Percentiles rank a stretch among this genome's conserved stretches.
phyloP scores from a whole-genome alignment of 805 yeast genomes.

The Yarrowia porcina region DNA sequence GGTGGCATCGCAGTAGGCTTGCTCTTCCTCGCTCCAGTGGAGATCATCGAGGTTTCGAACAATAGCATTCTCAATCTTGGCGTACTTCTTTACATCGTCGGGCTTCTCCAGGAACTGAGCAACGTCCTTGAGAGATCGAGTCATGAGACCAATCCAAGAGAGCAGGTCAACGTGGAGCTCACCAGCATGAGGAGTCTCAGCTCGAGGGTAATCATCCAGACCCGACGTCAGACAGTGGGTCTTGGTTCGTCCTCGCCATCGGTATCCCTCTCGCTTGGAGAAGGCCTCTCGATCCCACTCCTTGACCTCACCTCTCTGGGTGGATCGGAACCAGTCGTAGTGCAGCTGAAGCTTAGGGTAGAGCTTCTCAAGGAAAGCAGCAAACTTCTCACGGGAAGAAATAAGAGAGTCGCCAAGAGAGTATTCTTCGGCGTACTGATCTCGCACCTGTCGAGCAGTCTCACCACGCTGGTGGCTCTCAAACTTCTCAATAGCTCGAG shows the following conservation, averaged over 20 bases:
- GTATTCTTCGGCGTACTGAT: background rate
- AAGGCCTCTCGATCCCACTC: constrained; percentile 62
- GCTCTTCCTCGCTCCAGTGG: constrained; percentile 73
- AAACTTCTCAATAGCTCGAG: constrained; percentile 49
- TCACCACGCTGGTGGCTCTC: background rate
- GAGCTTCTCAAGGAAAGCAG: constrained; percentile 44
- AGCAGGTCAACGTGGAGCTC: constrained; percentile 87
- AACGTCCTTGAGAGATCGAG: constrained; percentile 71
- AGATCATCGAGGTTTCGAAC: constrained; percentile 61
- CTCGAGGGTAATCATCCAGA: constrained; percentile 91
- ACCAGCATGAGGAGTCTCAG: constrained; percentile 73
- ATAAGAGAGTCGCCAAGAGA: background rate
- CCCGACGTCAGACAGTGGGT: constrained; percentile 91
- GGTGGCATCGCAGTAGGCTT: constrained; percentile 78
- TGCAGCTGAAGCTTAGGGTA: constrained; percentile 77
- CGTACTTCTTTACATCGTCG: constrained; percentile 58
- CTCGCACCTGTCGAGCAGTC: constrained; percentile 4
- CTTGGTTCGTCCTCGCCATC: constrained; percentile 91
- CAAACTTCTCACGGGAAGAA: constrained; percentile 26
- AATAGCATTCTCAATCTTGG: constrained; percentile 53
- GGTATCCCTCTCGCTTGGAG: constrained; percentile 61
- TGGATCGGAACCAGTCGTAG: constrained; percentile 76
- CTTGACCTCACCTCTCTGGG: constrained; percentile 72
- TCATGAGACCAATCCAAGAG: constrained; percentile 93
- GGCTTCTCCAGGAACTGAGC: constrained; percentile 58